These are phyloP conservation scores for Mycena floridula DNA, from an alignment of 768 basidiomycete species.

Conservation along the genomic window DNA sequence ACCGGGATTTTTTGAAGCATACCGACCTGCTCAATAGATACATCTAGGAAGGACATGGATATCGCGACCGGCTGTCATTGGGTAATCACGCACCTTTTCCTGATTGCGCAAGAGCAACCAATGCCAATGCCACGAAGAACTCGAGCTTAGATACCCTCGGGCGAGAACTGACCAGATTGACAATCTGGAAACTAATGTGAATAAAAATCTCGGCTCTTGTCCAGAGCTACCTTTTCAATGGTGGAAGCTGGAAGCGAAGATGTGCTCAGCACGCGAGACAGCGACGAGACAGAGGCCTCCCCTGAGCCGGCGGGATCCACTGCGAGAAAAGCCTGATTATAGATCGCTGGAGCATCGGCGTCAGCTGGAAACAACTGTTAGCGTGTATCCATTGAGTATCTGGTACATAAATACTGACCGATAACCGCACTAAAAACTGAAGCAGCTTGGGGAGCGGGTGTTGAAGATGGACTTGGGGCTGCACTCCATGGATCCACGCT, in stretches of 20 bases:
- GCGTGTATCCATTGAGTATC: not conserved
- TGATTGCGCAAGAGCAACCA: slow-evolving; percentile 81
- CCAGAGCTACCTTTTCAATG: slow-evolving; percentile 85
- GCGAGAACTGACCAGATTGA: slow-evolving; percentile 79
- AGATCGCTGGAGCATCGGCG: slow-evolving; percentile 74
- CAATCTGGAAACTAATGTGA: slow-evolving; percentile 51
- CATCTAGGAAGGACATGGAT: slow-evolving; percentile 37
- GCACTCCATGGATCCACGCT: slow-evolving; percentile 79
- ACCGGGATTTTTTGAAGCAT: no score
- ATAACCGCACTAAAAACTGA: slow-evolving; percentile 65
- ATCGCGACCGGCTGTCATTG: slow-evolving; percentile 1
- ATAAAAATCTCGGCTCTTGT: slow-evolving; percentile 15
- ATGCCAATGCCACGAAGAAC: slow-evolving; percentile 85
- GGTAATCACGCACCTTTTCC: slow-evolving; percentile 52
- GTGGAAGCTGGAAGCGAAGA: slow-evolving; percentile 76
- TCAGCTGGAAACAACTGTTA: slow-evolving; percentile 43
- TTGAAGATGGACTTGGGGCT: slow-evolving; percentile 65
- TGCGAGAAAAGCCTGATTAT: slow-evolving; percentile 64
- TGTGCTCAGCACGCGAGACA: slow-evolving; percentile 75
- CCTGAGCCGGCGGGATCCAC: slow-evolving; percentile 69
- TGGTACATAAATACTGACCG: slow-evolving; percentile 32
- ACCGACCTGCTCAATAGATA: slow-evolving; percentile 74
- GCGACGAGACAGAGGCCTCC: slow-evolving; percentile 75
- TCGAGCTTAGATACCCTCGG: slow-evolving; percentile 82
- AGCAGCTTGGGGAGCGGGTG: slow-evolving; percentile 44